These are phyloP conservation scores for Diplocarpon rosae DNA, from an alignment of 2,329 filamentous ascomycete species.

Conservation along the genomic window DNA sequence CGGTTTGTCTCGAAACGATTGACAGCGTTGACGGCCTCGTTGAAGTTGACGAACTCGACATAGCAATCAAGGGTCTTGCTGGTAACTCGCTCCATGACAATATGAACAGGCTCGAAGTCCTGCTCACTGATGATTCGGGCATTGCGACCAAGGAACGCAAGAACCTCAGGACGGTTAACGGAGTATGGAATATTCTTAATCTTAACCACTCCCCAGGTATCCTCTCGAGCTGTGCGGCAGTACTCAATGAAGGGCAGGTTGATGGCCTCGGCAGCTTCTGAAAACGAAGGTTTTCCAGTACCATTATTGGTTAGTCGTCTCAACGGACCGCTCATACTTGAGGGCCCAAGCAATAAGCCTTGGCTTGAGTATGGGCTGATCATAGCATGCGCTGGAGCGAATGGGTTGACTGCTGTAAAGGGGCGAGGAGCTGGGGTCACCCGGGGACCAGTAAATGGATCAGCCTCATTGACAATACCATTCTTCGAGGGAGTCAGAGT, in stretches of 20 bases:
- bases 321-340: not conserved
- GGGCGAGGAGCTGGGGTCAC: not conserved
- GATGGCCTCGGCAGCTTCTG: conserved; percentile 20
- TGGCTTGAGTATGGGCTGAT: conserved; percentile 5
- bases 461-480: conserved; percentile 9
- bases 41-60: conserved; percentile 42
- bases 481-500: conserved; percentile 1
- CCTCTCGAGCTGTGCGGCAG: conserved; percentile 21
- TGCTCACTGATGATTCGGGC: conserved; percentile 42
- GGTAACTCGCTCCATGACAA: conserved; percentile 53
- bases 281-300: conserved; percentile 19
- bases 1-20: conserved; percentile 35
- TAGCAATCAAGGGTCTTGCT: conserved; percentile 52
- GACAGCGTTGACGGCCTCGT: conserved; percentile 43
- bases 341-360: not conserved
- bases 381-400: conserved; percentile 2
- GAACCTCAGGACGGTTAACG: conserved; percentile 41
- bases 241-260: conserved; percentile 29
- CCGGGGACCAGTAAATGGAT: conserved; percentile 10
- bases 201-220: conserved; percentile 27
- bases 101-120: conserved; percentile 45
- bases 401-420: conserved; percentile 6
- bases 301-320: conserved; percentile 15
- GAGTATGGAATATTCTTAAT: conserved; percentile 43
- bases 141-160: conserved; percentile 48